Evolutionary conservation across 2,329 filamentous ascomycete genomes (phyloP), one percentile per base, ranked within the genome.

Genomic region (Celoporthe dispersa): DNA sequence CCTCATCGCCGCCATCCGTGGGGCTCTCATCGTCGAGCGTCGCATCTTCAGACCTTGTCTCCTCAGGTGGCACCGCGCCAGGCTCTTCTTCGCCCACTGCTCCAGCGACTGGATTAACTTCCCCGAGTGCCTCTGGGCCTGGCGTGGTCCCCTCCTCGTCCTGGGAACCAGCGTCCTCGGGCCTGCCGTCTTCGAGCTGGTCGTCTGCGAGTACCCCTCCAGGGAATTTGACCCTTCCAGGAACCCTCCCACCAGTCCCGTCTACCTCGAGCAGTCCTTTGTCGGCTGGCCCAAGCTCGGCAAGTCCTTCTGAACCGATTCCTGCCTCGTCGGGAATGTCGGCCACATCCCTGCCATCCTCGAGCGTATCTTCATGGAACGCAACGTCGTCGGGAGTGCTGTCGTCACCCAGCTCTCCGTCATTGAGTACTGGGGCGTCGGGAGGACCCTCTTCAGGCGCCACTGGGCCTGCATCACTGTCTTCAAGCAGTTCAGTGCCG

Each of bases 381-480:
- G 39, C 35, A n/a, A 59, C 51, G 8, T 59, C 51, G 5, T 66
- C 48, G 25, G 64, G 16, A 14, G 5, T 22, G 8, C 28, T 41
- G 33, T 33, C 62, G 22, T 31, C 62, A 51, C 8, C 28, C 22
- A 33, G 12, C 33, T 57, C 64, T 37, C 14, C 62, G 7, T 61
- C 59, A 41, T 53, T 48, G 11, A 59, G 57, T 9, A 55, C 55
- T n/a, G 33, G 19, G 44, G 28, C 64, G 25, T 62, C 70, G 25
- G 59, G 22, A 51, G 61, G 53, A 28, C 51, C 33, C 2, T 64
- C 67, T 28, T 64, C 67, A 31, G 53, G 41, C 57, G n/a, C 28
- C n/a, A 31, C n/a, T 55, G 35, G 25, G 12, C 11, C 59, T 33
- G 53, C 25, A 9, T n/a, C 55, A n/a, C n/a, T n/a, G n/a, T n/a